Conservation (phyloP, 192 early-diverging fungal genomes). For the Coemansia sp. region DNA sequence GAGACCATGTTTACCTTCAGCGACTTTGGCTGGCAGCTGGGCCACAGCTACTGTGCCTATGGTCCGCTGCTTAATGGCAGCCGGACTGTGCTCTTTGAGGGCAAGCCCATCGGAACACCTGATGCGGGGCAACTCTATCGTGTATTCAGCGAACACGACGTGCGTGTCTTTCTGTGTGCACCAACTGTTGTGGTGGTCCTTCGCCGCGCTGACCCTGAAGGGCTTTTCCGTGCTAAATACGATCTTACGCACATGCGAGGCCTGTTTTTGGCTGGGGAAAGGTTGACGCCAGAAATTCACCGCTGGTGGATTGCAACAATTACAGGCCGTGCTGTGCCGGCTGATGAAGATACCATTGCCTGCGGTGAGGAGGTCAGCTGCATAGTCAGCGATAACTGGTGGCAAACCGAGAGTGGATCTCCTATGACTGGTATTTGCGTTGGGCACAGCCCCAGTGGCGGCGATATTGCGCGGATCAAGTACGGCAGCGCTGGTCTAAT, state of each 20-base stretch:
- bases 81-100: conserved; percentile 81
- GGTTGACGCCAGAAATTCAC: conserved; percentile 78
- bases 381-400: conserved; percentile 82
- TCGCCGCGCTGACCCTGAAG: conserved; percentile 74
- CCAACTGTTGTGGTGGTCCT: conserved; percentile 85
- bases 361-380: conserved; percentile 35
- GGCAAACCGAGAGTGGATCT: conserved; percentile 86
- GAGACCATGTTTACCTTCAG: conserved; percentile 78
- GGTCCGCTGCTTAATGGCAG: conserved; percentile 76
- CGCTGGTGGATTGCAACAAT: conserved; percentile 54
- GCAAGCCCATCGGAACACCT: conserved; percentile 79
- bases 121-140: conserved; percentile 81
- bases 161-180: conserved; percentile 75
- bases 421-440: conserved; percentile 75
- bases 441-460: conserved; percentile 48
- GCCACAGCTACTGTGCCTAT: conserved; percentile 81
- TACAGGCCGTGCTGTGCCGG: conserved; percentile 21
- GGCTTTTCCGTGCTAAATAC: conserved; percentile 56
- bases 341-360: conserved; percentile 8
- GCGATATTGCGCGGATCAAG: conserved; percentile 46
- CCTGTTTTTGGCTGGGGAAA: conserved; percentile 80
- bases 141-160: conserved; percentile 74
- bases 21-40: conserved; percentile 89
- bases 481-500: conserved; percentile 78
- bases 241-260: conserved; percentile 63